Base-by-base conservation (phyloP, 129 eudicot genomes). In the Helichrysum umbraculigerum region DNA sequence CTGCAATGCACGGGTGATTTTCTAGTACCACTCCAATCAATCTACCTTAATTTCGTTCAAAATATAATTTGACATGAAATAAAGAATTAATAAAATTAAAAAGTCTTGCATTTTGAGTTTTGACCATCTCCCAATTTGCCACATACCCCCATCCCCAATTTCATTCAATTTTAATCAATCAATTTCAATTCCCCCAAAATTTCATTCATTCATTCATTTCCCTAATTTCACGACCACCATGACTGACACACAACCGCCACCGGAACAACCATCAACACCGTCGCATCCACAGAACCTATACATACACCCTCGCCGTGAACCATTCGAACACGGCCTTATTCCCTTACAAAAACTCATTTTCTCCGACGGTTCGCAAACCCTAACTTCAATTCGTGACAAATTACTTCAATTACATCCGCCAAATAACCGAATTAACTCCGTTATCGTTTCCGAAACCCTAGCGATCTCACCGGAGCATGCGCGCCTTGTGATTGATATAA, bases 291-390 rank as follows among this genome's bases (percentile, higher is more conserved):
- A 71, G 19, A 16, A 73, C 6, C 16, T 30, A 33, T 82, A 84
- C 81, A 82, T 94, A 54, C 96, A 84, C 73, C 96, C 97, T 0
- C 93, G 99, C 3, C 84, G 96, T 0, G 99, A 94, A 83, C 93
- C 96, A 2, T 94, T 91, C 86, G 99, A 94, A 67, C 91, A 94
- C 67, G 99, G 97, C 72, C 93, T 94, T 50, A 86, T 94, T 50
- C 99, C 99, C 19, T 83, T 94, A 71, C 93, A 90, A 32, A 94
- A 94, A 42, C 96, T 94, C 92, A 91, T 94, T 39, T 94, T 91
- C 93, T 62, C 96, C 71, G 99, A 94, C 60, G 86, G 81, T 16
- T 60, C 87, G 11, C 91, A 88, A 77, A 91, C 97, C 85, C 96
- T 93, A 74, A 74, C 81, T 57, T 76, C 88, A 16, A 77, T 87